Evolutionary conservation across 192 early-diverging fungal genomes (phyloP), one percentile per base, ranked within the genome.

Genomic region (Ambispora gerdemannii): DNA sequence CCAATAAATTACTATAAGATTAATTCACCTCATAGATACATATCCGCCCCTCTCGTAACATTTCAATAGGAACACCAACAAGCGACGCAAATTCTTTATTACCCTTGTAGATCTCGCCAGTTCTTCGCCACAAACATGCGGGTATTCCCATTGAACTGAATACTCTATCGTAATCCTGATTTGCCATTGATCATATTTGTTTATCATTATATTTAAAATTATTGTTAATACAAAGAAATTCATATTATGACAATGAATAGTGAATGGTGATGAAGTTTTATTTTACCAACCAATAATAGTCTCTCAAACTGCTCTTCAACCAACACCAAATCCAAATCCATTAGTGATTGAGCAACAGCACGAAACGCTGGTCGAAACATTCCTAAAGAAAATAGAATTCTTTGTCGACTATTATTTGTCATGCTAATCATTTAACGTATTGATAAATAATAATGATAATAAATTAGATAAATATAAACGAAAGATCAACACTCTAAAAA

Each of bases 301-400:
- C 96, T 83, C 81, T 98, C 96, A 81, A 98, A 98, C 20, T 89
- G 88, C 80, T 96, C 96, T 77, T 98, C 96, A 0, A 98, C 95
- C 70, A 96, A 76, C 43, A 98, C 88, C 71, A 98, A 77, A 78
- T 98, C 96, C 67, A 95, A 87, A 80, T 98, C 96, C 0, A 93
- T 96, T 58, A 98, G 79, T 15, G 87, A 84, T 77, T 93, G 93
- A 2, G 94, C 95, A 6, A 95, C 88, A 30, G 83, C 82, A 31
- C 93, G 87, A 78, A 98, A 96, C 19, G 87, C 85, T 3, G 96
- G 96, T 49, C 95, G 81, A 78, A 98, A 95, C 8, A 86, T 84
- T 32, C 90, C 91, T 83, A 98, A 88, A 20, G 95, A 94, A 50
- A 86, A 90, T 59, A 94, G 78, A 64, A 98, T 94, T 50, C 96